Base-by-base conservation (phyloP, 495 filamentous ascomycete species). In the Daldinia decipiens region DNA sequence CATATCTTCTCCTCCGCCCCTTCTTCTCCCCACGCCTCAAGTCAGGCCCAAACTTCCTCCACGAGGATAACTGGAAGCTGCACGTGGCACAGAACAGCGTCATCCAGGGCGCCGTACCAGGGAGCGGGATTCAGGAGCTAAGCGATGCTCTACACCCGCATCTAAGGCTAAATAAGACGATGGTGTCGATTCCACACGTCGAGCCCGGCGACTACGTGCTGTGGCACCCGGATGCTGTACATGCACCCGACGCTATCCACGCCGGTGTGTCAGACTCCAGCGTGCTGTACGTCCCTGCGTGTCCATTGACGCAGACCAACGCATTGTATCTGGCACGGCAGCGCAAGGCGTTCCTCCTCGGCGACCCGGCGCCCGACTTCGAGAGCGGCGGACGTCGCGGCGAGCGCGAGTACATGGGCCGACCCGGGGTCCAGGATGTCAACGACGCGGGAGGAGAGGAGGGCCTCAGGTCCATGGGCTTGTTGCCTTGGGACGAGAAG, bases 181-280 rank as follows among this genome's bases (percentile, higher is more conserved):
- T 97, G 88, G 86, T 94, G 4, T 85, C 90, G 38, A 81, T 95
- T 3, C 93, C 94, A 0, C 76, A 79, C 11, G 88, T 97, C 40
- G 82, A 86, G 31, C 92, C 94, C 1, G 93, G 94, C 8, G 93
- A 97, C 78, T 97, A 92, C 76, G 92, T 97, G 4, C 87, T 90
- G 17, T 97, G 94, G 93, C 94, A 97, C 77, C 95, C 93, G 63
- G 93, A 90, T 39, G 70, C 75, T 8, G 75, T 82, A 15, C 76
- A 83, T 70, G 66, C 72, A 40, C 63, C 74, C 43, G 62, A 77
- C 34, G 17, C 55, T 2, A 11, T 43, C 27, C 91, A 93, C 72
- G 85, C 87, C 0, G 51, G 53, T 3, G 5, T 26, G 4, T 52
- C 65, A 4, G 62, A 67, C 34, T 24, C 73, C 0, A 65, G 63